Evolutionary conservation across 495 filamentous ascomycete species (phyloP).

Genomic region (Neurospora sp.): DNA sequence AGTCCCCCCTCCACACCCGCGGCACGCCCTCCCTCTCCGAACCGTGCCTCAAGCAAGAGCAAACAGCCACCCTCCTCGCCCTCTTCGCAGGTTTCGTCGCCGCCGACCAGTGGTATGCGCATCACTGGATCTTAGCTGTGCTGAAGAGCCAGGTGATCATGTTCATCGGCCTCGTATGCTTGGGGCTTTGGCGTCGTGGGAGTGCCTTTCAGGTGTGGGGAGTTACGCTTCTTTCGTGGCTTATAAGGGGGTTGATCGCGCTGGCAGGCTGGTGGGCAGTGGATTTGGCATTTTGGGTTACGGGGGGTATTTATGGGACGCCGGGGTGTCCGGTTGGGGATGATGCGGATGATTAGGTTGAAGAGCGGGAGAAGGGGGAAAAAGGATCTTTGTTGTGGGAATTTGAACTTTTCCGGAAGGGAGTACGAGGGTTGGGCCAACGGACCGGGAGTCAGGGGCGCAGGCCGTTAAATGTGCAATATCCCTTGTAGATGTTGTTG

Average conservation of each 20-base stretch:
- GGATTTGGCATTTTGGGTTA: background rate
- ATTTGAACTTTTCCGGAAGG: background rate
- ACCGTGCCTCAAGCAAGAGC: background rate
- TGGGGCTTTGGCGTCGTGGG: background rate
- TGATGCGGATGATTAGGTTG: no score
- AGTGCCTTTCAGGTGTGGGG: background rate
- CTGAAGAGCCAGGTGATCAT: background rate
- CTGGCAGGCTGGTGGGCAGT: background rate
- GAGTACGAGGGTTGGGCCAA: background rate
- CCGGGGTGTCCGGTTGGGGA: background rate
- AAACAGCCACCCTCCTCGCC: background rate
- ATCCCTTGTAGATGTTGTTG: background rate
- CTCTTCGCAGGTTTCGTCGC: background rate
- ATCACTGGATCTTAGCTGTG: background rate
- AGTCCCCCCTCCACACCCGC: background rate
- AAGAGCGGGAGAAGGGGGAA: background rate
- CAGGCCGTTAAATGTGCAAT: background rate
- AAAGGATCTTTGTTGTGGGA: background rate
- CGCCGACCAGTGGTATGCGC: background rate
- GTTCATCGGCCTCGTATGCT: background rate
- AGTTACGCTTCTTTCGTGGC: background rate
- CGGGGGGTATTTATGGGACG: background rate
- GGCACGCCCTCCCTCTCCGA: background rate
- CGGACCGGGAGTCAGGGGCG: no score
- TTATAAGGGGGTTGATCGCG: background rate